Percentiles rank a stretch among this genome's conserved stretches.
Conservation (phyloP, 257 asterid genomes). For the Misopates orontium region DNA sequence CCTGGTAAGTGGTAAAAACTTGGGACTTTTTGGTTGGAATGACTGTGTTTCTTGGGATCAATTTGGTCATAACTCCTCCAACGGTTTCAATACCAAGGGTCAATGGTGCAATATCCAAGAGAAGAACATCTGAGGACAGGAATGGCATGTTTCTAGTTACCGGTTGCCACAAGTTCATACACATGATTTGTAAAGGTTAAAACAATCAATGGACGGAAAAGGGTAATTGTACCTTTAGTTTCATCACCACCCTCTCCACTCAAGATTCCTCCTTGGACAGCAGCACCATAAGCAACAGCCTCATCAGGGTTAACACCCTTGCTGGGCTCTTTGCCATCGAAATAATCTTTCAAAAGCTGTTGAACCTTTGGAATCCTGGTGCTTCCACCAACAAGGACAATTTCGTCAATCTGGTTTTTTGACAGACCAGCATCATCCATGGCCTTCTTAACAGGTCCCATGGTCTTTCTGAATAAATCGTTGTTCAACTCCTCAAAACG, state of each 20-base stretch:
- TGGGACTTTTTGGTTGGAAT: conserved; percentile 96
- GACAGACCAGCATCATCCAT: conserved; percentile 92
- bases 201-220: background rate
- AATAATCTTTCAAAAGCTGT: conserved; percentile 84
- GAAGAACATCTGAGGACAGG: conserved; percentile 64
- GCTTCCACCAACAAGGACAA: conserved; percentile 98
- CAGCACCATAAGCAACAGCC: conserved; percentile 98
- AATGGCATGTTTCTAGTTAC: background rate
- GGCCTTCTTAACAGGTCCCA: conserved; percentile 99
- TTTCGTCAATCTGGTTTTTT: conserved; percentile 85
- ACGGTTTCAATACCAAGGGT: conserved; percentile 98
- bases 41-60: conserved; percentile 94
- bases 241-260: conserved; percentile 99
- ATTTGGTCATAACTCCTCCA: conserved; percentile 98
- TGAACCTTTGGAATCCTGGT: conserved; percentile 94
- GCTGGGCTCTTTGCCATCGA: conserved; percentile 91
- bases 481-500: conserved; percentile 94
- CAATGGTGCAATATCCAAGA: conserved; percentile 91
- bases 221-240: conserved; percentile 64
- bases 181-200: background rate
- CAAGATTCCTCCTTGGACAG: conserved; percentile 92
- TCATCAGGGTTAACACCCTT: conserved; percentile 99
- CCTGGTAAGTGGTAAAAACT: conserved; percentile 97
- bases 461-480: conserved; percentile 89
- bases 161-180: too few relatives aligned